Evolutionary conservation across 805 yeast species (phyloP).

Genomic region (Teunomyces funiuensis): DNA sequence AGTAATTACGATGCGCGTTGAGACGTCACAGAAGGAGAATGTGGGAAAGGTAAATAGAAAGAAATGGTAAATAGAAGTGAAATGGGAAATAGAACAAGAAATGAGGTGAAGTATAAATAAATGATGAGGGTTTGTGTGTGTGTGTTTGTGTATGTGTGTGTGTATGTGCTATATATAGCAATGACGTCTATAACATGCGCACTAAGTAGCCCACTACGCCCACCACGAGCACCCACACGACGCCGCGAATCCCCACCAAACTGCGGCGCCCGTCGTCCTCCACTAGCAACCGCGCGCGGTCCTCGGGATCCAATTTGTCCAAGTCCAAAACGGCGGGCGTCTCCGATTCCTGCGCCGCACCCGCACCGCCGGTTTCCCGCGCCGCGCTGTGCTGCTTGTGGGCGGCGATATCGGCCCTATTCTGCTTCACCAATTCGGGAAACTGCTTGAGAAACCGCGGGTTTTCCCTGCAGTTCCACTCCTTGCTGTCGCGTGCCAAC

Average conservation of each 20-base stretch:
- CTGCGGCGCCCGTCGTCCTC: constrained; percentile 14
- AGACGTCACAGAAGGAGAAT: no score
- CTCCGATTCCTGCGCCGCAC: constrained; percentile 15
- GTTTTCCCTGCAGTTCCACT: constrained; percentile 59
- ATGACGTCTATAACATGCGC: constrained; percentile 27
- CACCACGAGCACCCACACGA: constrained; percentile 18
- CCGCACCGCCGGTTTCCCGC: no score
- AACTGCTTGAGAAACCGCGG: constrained; percentile 60
- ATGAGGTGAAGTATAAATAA: no score
- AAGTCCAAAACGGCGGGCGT: constrained; percentile 22
- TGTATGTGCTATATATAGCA: no score
- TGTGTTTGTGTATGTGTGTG: no score
- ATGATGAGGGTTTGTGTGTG: no score
- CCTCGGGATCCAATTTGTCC: constrained; percentile 62
- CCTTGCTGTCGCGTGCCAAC: constrained; percentile 59
- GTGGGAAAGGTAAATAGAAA: no score
- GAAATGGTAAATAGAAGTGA: no score
- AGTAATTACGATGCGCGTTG: neutral
- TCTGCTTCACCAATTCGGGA: constrained; percentile 60
- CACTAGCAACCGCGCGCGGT: constrained; percentile 48
- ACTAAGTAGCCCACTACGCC: constrained; percentile 26
- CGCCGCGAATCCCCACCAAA: neutral
- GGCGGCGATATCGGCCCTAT: constrained; percentile 31
- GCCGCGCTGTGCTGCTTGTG: constrained; percentile 13
- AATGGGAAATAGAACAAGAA: no score